These are phyloP conservation scores for Colletotrichum melonis DNA, from an alignment of 2,329 filamentous ascomycete species.

Conservation along the genomic window DNA sequence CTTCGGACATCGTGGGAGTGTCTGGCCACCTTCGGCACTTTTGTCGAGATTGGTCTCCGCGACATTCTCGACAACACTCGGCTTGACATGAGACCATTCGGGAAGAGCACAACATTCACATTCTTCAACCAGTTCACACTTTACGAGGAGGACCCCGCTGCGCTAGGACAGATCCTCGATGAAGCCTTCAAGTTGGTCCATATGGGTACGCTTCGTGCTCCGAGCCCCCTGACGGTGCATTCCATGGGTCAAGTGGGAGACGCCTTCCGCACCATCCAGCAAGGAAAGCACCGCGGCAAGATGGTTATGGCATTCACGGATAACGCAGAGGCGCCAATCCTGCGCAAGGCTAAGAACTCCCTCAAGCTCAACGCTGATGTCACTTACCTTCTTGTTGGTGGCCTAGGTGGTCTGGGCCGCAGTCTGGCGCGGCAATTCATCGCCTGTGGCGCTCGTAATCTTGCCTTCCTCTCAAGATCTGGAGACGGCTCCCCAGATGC, in stretches of 20 bases:
- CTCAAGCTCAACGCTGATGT: conserved; percentile 36
- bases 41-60: conserved; percentile 55
- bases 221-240: conserved; percentile 36
- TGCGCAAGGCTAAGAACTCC: background rate
- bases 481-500: conserved; percentile 37
- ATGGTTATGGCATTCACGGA: conserved; percentile 42
- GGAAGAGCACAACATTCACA: conserved; percentile 46
- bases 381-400: conserved; percentile 45
- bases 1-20: conserved; percentile 52
- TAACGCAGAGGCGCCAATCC: background rate
- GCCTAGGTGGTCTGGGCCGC: conserved; percentile 42
- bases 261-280: conserved; percentile 53
- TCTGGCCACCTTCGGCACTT: conserved; percentile 50
- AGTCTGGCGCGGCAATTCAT: conserved; percentile 41
- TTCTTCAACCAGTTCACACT: conserved; percentile 44
- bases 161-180: conserved; percentile 35
- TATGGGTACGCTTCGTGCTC: background rate
- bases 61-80: conserved; percentile 51
- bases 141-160: too few species aligned
- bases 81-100: conserved; percentile 57
- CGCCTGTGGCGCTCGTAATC: conserved; percentile 40
- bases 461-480: conserved; percentile 46
- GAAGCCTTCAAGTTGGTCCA: background rate
- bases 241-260: conserved; percentile 38
- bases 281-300: conserved; percentile 54